These are phyloP conservation scores for Penicillium egyptiacum DNA, from an alignment of 495 filamentous ascomycete species.

Conservation along the genomic window DNA sequence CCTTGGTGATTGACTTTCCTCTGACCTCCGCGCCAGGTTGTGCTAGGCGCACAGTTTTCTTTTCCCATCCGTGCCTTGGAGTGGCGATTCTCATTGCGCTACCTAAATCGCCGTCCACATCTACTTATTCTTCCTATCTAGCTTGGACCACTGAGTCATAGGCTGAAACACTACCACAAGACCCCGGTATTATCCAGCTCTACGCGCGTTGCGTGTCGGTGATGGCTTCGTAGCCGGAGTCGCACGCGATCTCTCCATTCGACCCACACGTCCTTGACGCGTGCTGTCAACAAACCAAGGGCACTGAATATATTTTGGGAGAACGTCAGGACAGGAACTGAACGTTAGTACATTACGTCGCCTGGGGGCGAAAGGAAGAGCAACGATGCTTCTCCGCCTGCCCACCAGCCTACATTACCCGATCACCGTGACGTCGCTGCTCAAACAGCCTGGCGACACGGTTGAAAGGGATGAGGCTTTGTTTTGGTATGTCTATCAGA, in stretches of 20 bases:
- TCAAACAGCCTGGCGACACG: constrained; percentile 70
- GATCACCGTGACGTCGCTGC: constrained; percentile 86
- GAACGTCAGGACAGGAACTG: constrained; percentile 6
- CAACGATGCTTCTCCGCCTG: constrained; percentile 53
- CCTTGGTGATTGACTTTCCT: constrained; percentile 14
- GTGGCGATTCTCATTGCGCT: constrained; percentile 20
- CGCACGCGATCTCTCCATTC: constrained; percentile 30
- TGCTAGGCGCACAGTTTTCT: constrained; percentile 21
- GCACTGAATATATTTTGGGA: not conserved
- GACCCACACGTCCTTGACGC: constrained; percentile 13
- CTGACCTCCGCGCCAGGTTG: constrained; percentile 19
- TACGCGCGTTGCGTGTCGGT: constrained; percentile 32
- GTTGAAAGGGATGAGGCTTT: constrained; percentile 73
- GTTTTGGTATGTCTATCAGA: constrained; percentile 82
- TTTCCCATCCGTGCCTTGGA: constrained; percentile 16
- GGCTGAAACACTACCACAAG: not conserved
- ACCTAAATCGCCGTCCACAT: constrained; percentile 2
- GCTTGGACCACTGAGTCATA: not conserved
- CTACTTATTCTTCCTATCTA: not conserved
- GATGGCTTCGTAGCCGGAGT: constrained; percentile 37
- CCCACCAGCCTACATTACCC: constrained; percentile 76
- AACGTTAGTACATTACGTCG: constrained; percentile 13
- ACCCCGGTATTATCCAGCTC: not conserved
- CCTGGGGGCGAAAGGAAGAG: constrained; percentile 24
- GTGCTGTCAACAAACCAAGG: constrained; percentile 7